Evolutionary conservation across 495 filamentous ascomycete genomes (phyloP).

Genomic region (Delitschia confertaspora): DNA sequence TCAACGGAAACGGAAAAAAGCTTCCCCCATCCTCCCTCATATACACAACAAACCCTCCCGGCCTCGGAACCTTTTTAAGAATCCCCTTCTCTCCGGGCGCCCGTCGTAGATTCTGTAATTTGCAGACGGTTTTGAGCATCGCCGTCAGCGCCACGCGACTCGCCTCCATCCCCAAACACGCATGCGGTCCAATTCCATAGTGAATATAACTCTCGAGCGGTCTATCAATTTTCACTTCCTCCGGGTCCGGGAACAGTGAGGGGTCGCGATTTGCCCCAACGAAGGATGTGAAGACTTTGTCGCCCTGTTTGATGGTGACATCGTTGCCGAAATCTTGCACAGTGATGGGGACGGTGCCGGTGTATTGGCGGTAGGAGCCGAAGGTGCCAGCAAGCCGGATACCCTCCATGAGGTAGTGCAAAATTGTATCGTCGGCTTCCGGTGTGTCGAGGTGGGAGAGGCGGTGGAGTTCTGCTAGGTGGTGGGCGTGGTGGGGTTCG

Average conservation of each 20-base stretch:
- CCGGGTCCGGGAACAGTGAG: constrained; percentile 58
- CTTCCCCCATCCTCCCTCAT: constrained; percentile 65
- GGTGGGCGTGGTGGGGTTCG: constrained; percentile 43
- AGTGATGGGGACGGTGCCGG: constrained; percentile 31
- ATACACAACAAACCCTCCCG: constrained; percentile 56
- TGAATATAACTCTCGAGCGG: constrained; percentile 61
- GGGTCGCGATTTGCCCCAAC: constrained; percentile 40
- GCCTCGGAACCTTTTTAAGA: constrained; percentile 59
- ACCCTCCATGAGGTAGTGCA: constrained; percentile 47
- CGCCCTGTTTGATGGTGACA: constrained; percentile 44
- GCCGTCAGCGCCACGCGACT: constrained; percentile 46
- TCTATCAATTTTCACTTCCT: constrained; percentile 55
- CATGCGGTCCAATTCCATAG: constrained; percentile 54
- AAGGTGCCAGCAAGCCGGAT: constrained; percentile 55
- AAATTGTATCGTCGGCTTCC: constrained; percentile 22
- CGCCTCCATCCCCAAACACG: constrained; percentile 53
- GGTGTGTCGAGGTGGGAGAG: constrained; percentile 36
- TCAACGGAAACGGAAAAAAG: constrained; percentile 65
- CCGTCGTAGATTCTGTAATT: constrained; percentile 50
- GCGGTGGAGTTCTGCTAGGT: constrained; percentile 51
- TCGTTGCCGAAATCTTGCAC: constrained; percentile 45
- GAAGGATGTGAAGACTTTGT: constrained; percentile 47
- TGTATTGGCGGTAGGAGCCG: constrained; percentile 47
- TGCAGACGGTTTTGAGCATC: constrained; percentile 35
- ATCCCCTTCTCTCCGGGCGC: constrained; percentile 60